These are phyloP conservation scores for Grigorovia humatica DNA, from an alignment of 805 yeast species.

Conservation along the genomic window DNA sequence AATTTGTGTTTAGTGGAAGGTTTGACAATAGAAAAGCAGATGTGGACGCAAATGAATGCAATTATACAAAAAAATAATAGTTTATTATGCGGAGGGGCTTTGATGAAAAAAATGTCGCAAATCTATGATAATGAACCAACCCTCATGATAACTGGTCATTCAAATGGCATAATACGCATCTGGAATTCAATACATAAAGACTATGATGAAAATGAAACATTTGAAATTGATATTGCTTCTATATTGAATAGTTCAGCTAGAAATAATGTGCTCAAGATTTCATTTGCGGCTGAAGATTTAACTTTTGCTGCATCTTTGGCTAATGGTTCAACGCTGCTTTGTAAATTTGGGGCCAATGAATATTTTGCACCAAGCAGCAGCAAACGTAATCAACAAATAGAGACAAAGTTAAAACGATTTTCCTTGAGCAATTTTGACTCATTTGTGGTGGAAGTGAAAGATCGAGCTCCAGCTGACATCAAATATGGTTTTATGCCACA, in stretches of 20 bases:
- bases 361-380: constrained; percentile 28
- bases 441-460: constrained; percentile 38
- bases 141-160: constrained; percentile 73
- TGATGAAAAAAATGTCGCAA: constrained; percentile 31
- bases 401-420: constrained; percentile 18
- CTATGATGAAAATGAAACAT: constrained; percentile 43
- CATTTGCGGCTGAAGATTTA: constrained; percentile 65
- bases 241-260: constrained; percentile 37
- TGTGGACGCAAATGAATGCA: constrained; percentile 68
- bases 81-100: constrained; percentile 62
- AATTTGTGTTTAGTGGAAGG: constrained; percentile 48
- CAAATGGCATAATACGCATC: constrained; percentile 70
- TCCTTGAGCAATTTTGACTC: constrained; percentile 12
- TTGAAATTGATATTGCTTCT: constrained; percentile 47
- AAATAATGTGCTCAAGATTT: constrained; percentile 43
- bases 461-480: constrained; percentile 40
- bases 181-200: constrained; percentile 81
- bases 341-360: constrained; percentile 53
- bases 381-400: constrained; percentile 8
- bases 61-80: constrained; percentile 26
- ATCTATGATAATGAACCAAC: constrained; percentile 42
- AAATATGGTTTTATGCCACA: constrained; percentile 56
- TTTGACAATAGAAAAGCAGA: constrained; percentile 45
- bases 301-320: constrained; percentile 62
- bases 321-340: constrained; percentile 65